Evolutionary conservation across 1,284 basidiomycete genomes (phyloP), one percentile per base, ranked within the genome.

Genomic region (Sporisorium reilianum): DNA sequence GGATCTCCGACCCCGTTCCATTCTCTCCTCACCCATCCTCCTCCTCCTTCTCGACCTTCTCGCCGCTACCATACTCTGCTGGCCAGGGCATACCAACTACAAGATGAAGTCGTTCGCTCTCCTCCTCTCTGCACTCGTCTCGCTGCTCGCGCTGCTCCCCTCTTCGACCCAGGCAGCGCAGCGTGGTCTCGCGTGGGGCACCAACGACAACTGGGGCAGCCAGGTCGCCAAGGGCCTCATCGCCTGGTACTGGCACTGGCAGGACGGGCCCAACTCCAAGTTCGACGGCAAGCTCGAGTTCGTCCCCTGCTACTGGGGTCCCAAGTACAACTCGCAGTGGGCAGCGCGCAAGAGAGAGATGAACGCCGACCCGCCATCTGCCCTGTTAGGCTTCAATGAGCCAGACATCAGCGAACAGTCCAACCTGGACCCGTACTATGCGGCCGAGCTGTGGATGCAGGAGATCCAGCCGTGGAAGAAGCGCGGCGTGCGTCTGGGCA

Each of bases 191-290:
- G 70, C 80, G 0, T 83, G 80, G 80, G 81, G 72, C 6, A 67
- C 75, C 45, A 75, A 81, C 58, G 75, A 79, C 72, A 55, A 61
- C 40, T 80, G 75, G 72, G 78, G 80, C 2, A 32, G 22, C 42
- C 57, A 44, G 20, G 60, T 83, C 51, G 71, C 73, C 41, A 72
- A 77, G 38, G 80, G 74, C 34, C 64, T 72, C 44, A 60, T 82
- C 46, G 51, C 55, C 12, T 82, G 80, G 79, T 82, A 82, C 61
- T 80, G 80, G 68, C 82, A 84, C 75, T 84, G 82, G 81, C 73
- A 84, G 58, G 69, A 71, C 22, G 82, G 75, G 20, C 57, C 63
- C 23, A 63, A 56, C 52, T 44, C 57, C 14, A 46, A 58, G 6
- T 69, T 81, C 44, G 32, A 56, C 20, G 58, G 57, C 46, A 60